Base-by-base conservation (phyloP, 768 basidiomycete species). In the Brasilioporus rufonigricans region DNA sequence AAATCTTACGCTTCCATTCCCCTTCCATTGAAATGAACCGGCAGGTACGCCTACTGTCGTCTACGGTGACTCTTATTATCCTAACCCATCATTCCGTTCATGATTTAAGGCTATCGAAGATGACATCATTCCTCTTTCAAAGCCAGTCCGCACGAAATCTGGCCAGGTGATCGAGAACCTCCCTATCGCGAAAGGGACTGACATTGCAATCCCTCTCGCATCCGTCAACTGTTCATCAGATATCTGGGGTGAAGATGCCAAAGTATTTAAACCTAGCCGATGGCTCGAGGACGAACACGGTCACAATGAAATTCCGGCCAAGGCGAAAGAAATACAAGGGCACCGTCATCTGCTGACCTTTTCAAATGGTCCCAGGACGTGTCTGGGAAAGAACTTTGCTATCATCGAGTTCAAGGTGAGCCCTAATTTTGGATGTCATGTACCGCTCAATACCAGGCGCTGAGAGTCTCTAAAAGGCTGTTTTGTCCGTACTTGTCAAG, bases 51-150 rank as follows among this genome's bases (percentile, higher is more conserved):
- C 7, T 13, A 39, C 16, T 7, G 16, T 32, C n/a, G 11, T 16
- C 23, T 4, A 10, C 35, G 39, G 9, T 19, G 9, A 7, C 6
- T n/a, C 7, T 6, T 27, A 14, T 14, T 10, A 8, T 14, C 11
- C 29, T 29, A 11, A 26, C 8, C 39, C n/a, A 5, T 10, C 19
- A n/a, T n/a, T 10, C n/a, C 5, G 10, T 23, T n/a, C 19, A n/a
- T n/a, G 32, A 11, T n/a, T 10, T 2, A 40, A 83, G 76, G 77
- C 81, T 0, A 57, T 65, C 2, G 71, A 77, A 57, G 85, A 87
- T 59, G 81, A 84, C 53, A 2, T 33, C 10, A 33, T 33, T 33
- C 32, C 32, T 33, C 32, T 33, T 3, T 33, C 32, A 11, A 33
- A 33, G 2, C 32, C 32, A 13, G 32, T 33, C 13, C 13, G 13